phyloP scores from a whole-genome alignment of 139 green algal species.

The Coccomyxa sp. region DNA sequence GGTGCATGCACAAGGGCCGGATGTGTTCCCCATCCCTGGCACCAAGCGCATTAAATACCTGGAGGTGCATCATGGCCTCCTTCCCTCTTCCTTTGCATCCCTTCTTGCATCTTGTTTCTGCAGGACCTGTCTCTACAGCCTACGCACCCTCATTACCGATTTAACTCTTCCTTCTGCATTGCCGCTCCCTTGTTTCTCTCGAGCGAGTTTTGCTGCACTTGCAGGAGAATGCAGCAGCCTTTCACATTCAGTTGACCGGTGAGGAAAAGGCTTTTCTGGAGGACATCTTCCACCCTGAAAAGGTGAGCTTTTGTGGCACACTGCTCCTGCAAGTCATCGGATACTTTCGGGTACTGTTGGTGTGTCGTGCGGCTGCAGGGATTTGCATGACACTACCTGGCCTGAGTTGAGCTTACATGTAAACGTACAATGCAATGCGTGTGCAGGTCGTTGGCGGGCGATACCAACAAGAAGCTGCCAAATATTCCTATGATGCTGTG shows the following conservation, averaged over 20 bases:
- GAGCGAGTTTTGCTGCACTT: not conserved
- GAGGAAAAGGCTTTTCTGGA: constrained; percentile 12
- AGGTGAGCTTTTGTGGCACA: not conserved
- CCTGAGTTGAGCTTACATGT: too few relatives aligned
- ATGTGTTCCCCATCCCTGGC: constrained; percentile 24
- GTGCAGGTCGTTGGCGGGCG: too few relatives aligned
- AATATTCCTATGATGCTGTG: too few relatives aligned
- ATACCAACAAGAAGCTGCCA: too few relatives aligned
- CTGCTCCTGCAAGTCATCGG: not conserved
- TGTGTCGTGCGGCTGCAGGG: too few relatives aligned
- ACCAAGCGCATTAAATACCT: constrained; percentile 27
- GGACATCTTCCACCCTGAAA: not conserved
- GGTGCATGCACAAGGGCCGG: constrained; percentile 38
- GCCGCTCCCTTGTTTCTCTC: too few relatives aligned
- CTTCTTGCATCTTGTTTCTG: not conserved
- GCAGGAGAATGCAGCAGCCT: constrained; percentile 19
- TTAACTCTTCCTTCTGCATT: not conserved
- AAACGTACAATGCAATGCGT: too few relatives aligned
- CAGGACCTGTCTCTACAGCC: not conserved
- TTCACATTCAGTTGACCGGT: constrained; percentile 5
- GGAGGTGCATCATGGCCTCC: constrained; percentile 1
- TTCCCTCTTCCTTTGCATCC: not conserved
- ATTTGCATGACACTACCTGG: too few relatives aligned
- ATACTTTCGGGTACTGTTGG: too few relatives aligned
- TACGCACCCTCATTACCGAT: not conserved